A percentile compares a stretch with the other conserved stretches of the same genome.
These are phyloP conservation scores for Candida suzukii DNA, from an alignment of 805 yeast genomes.

Conservation along the genomic window DNA sequence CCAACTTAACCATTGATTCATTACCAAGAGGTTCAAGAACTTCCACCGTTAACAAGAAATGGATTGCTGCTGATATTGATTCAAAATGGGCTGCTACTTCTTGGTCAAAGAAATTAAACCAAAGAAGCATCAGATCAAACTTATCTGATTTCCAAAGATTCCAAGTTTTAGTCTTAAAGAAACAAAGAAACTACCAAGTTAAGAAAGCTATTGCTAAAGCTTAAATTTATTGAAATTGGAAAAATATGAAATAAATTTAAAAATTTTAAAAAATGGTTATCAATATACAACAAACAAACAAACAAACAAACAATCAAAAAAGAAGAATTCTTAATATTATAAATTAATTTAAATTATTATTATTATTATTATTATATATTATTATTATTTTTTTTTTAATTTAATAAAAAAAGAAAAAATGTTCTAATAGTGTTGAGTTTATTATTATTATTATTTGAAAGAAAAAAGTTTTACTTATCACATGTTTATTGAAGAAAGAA, in stretches of 20 bases:
- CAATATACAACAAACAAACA: slow-evolving; percentile 1
- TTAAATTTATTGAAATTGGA: slow-evolving; percentile 33
- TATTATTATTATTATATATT: slow-evolving; percentile 8
- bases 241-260: slow-evolving; percentile 1
- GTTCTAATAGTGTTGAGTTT: no score
- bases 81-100: slow-evolving; percentile 89
- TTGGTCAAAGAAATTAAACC: slow-evolving; percentile 98
- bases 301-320: background rate
- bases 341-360: slow-evolving; percentile 11
- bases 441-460: no score
- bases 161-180: slow-evolving; percentile 96
- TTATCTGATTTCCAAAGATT: slow-evolving; percentile 98
- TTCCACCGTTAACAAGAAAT: slow-evolving; percentile 80
- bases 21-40: slow-evolving; percentile 95
- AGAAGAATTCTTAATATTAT: no score
- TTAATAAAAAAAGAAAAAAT: background rate
- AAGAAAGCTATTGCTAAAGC: slow-evolving; percentile 97
- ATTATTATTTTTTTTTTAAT: slow-evolving; percentile 2
- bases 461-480: no score
- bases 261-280: no score
- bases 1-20: slow-evolving; percentile 79
- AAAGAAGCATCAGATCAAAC: slow-evolving; percentile 87
- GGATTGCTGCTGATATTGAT: slow-evolving; percentile 84
- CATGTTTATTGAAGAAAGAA: no score
- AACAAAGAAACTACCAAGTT: slow-evolving; percentile 93